phyloP scores from a whole-genome alignment of 2,329 filamentous ascomycete species.

The Madurella mycetomatis region DNA sequence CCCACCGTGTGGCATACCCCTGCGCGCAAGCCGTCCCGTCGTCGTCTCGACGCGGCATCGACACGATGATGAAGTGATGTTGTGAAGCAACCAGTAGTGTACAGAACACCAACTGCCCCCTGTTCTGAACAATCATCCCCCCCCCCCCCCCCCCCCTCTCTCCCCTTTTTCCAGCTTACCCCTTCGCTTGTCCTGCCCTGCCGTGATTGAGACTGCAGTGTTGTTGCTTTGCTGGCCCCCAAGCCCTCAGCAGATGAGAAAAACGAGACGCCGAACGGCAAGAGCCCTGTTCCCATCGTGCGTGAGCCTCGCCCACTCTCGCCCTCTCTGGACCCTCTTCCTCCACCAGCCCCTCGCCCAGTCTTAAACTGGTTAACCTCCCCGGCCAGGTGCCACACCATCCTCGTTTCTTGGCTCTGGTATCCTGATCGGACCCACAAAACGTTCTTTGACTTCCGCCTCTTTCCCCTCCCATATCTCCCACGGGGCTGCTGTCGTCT shows the following conservation, averaged over 20 bases:
- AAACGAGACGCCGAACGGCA: conserved; percentile 9
- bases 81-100: conserved; percentile 8
- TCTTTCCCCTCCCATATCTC: conserved; percentile 17
- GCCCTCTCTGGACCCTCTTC: conserved; percentile 20
- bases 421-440: conserved; percentile 24
- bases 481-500: conserved; percentile 15
- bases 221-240: not conserved
- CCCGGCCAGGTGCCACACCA: conserved; percentile 18
- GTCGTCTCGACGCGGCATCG: too few species aligned
- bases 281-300: conserved; percentile 13
- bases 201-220: conserved; percentile 16
- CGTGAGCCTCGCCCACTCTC: conserved; percentile 17
- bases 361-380: conserved; percentile 29
- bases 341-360: conserved; percentile 17
- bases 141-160: too few species aligned
- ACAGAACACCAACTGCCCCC: conserved; percentile 5
- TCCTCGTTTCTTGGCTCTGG: conserved; percentile 22
- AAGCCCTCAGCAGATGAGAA: conserved; percentile 14
- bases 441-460: conserved; percentile 25
- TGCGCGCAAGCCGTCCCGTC: too few species aligned
- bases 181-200: conserved; percentile 14
- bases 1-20: conserved; percentile 8
- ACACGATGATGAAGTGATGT: conserved; percentile 1
- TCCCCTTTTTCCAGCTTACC: conserved; percentile 6
- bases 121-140: not conserved